Conservation (phyloP, 768 basidiomycete genomes). For the Lentinula sp. region DNA sequence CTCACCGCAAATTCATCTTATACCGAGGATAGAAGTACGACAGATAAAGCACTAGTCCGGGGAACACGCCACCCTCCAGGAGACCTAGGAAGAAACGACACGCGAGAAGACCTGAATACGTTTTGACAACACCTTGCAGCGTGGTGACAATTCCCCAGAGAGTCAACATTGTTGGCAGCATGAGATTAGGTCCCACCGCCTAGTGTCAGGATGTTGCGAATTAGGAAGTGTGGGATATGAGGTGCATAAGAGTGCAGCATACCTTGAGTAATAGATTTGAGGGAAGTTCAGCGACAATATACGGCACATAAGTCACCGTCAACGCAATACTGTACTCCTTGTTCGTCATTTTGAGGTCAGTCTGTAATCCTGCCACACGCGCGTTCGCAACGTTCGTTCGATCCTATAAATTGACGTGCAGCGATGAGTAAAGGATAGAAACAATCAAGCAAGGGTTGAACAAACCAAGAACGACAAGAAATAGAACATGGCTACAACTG, state of each 20-base stretch:
- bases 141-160: conserved; percentile 64
- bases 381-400: conserved; percentile 55
- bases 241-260: conserved; percentile 3
- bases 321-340: conserved; percentile 44
- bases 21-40: conserved; percentile 38
- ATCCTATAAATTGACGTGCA: conserved; percentile 24
- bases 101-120: conserved; percentile 36
- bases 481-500: conserved; percentile 29
- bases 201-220: conserved; percentile 10
- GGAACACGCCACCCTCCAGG: conserved; percentile 51
- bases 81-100: conserved; percentile 49
- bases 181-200: conserved; percentile 49
- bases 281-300: conserved; percentile 54
- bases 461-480: conserved; percentile 45
- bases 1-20: conserved; percentile 41
- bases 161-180: conserved; percentile 55
- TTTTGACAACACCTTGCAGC: conserved; percentile 52
- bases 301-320: conserved; percentile 46
- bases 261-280: conserved; percentile 56
- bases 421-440: too few species aligned
- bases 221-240: neutral
- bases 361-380: conserved; percentile 53
- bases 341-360: conserved; percentile 42
- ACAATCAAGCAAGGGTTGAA: neutral
- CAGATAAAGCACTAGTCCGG: conserved; percentile 29